A percentile compares a stretch with the other conserved stretches of the same genome.
These are phyloP conservation scores for Vicia faba DNA, from an alignment of 306 rosid genomes.

Conservation along the genomic window DNA sequence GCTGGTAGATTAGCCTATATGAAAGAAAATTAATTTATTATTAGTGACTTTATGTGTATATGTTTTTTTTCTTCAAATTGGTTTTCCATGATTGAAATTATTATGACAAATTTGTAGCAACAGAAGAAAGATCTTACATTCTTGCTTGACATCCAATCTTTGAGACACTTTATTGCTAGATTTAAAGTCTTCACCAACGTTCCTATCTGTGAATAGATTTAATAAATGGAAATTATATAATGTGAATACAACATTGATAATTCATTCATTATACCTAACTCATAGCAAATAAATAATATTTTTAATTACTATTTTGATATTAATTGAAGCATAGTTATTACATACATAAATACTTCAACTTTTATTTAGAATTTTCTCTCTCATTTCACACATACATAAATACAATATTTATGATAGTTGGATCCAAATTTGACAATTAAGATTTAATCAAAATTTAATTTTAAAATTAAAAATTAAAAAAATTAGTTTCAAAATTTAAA, in stretches of 20 bases:
- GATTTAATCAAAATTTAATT: too few species aligned
- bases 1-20: slow-evolving; percentile 67
- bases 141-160: slow-evolving; percentile 66
- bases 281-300: too few species aligned
- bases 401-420: too few species aligned
- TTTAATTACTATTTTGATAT: too few species aligned
- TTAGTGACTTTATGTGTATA: not conserved
- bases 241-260: not conserved
- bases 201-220: slow-evolving; percentile 52
- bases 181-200: slow-evolving; percentile 61
- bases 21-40: slow-evolving; percentile 12
- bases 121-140: slow-evolving; percentile 46
- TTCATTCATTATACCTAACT: too few species aligned
- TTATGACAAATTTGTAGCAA: not conserved
- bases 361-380: too few species aligned
- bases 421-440: too few species aligned
- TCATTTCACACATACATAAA: too few species aligned
- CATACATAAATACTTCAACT: too few species aligned
- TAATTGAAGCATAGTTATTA: too few species aligned
- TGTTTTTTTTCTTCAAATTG: not conserved
- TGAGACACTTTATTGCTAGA: slow-evolving; percentile 49
- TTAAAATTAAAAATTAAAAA: too few species aligned
- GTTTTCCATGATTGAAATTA: slow-evolving; percentile 3
- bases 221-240: not conserved
- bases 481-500: too few species aligned